These are phyloP conservation scores for Lycium ferocissimum DNA, from an alignment of 257 asterid genomes.

Conservation along the genomic window DNA sequence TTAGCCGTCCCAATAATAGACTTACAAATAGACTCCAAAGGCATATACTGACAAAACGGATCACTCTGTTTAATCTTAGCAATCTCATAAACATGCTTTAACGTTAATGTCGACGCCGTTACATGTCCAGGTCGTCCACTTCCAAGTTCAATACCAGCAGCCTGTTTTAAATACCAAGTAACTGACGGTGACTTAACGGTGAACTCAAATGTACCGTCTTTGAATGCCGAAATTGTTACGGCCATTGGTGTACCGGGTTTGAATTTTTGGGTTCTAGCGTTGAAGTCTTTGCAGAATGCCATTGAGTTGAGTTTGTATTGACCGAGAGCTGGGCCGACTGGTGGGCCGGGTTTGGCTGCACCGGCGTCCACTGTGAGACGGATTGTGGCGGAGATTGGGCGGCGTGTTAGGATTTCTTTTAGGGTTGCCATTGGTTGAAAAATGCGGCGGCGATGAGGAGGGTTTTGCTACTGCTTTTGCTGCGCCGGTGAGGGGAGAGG, in stretches of 20 bases:
- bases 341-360: constrained; percentile 90
- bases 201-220: constrained; percentile 83
- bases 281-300: constrained; percentile 86
- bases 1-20: constrained; percentile 81
- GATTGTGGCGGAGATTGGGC: constrained; percentile 89
- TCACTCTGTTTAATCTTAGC: constrained; percentile 90
- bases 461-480: too few species aligned
- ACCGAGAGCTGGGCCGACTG: constrained; percentile 88
- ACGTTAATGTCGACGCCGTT: constrained; percentile 60
- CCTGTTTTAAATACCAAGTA: constrained; percentile 87
- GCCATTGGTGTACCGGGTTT: constrained; percentile 89
- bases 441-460: not conserved
- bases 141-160: constrained; percentile 80
- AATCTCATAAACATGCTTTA: constrained; percentile 88
- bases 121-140: constrained; percentile 86
- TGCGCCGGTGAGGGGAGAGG: not conserved
- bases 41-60: constrained; percentile 77
- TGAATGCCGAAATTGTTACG: constrained; percentile 74
- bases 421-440: constrained; percentile 64
- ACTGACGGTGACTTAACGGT: constrained; percentile 81
- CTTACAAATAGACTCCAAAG: constrained; percentile 78
- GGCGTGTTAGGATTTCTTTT: constrained; percentile 82
- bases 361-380: constrained; percentile 90
- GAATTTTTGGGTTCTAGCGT: constrained; percentile 68
- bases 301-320: constrained; percentile 84